A percentile compares a stretch with the other conserved stretches of the same genome.
phyloP scores from a whole-genome alignment of 805 yeast genomes.

The Candida khao-thaluensis region DNA sequence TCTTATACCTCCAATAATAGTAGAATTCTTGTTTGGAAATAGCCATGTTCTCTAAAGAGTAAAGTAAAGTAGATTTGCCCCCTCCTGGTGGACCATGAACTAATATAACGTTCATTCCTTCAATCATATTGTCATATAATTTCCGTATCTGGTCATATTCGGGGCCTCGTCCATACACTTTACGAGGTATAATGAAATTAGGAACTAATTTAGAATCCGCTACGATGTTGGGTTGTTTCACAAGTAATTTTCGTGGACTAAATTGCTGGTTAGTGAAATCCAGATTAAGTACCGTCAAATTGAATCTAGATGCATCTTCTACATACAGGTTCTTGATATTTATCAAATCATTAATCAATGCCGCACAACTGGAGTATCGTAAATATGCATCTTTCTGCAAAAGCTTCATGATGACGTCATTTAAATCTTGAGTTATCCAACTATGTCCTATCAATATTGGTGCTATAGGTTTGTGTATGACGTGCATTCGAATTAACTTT shows the following conservation, averaged over 20 bases:
- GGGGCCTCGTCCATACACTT: slow-evolving; percentile 6
- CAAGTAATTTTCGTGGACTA: background rate
- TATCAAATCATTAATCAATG: slow-evolving; percentile 37
- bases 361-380: slow-evolving; percentile 36
- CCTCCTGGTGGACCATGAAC: slow-evolving; percentile 44
- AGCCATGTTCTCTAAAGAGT: slow-evolving; percentile 36
- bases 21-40: slow-evolving; percentile 29
- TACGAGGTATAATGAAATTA: slow-evolving; percentile 7
- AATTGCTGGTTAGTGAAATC: background rate
- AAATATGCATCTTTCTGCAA: slow-evolving; percentile 40
- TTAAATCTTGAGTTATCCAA: slow-evolving; percentile 31
- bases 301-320: slow-evolving; percentile 8
- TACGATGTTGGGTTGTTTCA: background rate
- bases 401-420: slow-evolving; percentile 41
- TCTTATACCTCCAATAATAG: slow-evolving; percentile 32
- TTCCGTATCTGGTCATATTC: background rate
- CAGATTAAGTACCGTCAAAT: background rate
- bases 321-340: slow-evolving; percentile 22
- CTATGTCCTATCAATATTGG: slow-evolving; percentile 31
- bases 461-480: slow-evolving; percentile 40
- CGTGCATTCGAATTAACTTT: slow-evolving; percentile 39
- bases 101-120: slow-evolving; percentile 20
- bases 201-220: background rate
- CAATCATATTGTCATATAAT: slow-evolving; percentile 1
- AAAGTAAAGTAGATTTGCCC: slow-evolving; percentile 45